Conservation (phyloP, 2,329 filamentous ascomycete species). For the Gaeumannomyces tritici region DNA sequence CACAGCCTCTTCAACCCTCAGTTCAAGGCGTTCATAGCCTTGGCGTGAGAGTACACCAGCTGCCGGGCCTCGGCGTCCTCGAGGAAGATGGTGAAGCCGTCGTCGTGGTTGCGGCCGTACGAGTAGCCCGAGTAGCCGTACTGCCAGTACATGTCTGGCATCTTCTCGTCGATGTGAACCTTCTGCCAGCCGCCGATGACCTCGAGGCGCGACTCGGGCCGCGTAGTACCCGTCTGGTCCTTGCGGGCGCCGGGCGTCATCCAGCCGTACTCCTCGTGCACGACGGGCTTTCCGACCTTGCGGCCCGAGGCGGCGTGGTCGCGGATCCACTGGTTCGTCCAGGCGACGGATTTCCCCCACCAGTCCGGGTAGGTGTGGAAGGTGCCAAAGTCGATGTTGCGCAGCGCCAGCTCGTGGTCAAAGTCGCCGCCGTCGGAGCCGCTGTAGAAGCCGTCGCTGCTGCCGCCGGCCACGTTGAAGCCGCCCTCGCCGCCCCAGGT, state of each 20-base stretch:
- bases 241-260: slow-evolving; percentile 31
- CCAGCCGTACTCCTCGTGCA: slow-evolving; percentile 69
- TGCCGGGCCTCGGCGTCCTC: slow-evolving; percentile 55
- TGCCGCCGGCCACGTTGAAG: not conserved
- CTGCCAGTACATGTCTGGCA: slow-evolving; percentile 48
- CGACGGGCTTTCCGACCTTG: slow-evolving; percentile 51
- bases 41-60: slow-evolving; percentile 43
- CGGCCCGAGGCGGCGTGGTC: slow-evolving; percentile 8
- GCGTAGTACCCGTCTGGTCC: not conserved
- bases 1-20: not conserved
- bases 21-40: slow-evolving; percentile 25
- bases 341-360: slow-evolving; percentile 2
- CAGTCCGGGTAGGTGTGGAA: slow-evolving; percentile 36
- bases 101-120: slow-evolving; percentile 43
- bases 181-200: slow-evolving; percentile 40
- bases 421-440: slow-evolving; percentile 5
- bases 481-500: slow-evolving; percentile 53
- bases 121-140: slow-evolving; percentile 40
- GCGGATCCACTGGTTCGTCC: slow-evolving; percentile 8
- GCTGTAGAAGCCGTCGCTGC: slow-evolving; percentile 4
- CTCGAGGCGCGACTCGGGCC: slow-evolving; percentile 26
- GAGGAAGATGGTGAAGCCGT: slow-evolving; percentile 54
- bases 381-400: slow-evolving; percentile 41
- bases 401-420: slow-evolving; percentile 3
- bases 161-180: slow-evolving; percentile 33